These are phyloP conservation scores for Coffea humblotiana DNA, from an alignment of 305 asterid species.

Conservation along the genomic window DNA sequence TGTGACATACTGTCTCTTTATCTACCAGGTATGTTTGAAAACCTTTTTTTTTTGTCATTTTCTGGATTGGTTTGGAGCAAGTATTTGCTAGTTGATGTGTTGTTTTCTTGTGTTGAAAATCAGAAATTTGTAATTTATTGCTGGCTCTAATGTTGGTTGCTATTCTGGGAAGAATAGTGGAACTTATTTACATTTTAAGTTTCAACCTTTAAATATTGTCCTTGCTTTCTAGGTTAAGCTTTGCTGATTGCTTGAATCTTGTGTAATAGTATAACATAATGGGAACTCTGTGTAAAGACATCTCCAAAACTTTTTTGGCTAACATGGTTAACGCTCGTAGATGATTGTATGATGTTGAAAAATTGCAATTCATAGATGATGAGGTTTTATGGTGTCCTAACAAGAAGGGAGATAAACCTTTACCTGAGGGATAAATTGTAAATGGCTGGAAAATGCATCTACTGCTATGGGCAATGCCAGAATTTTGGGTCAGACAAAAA, in stretches of 20 bases:
- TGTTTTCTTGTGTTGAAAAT: background rate
- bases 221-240: background rate
- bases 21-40: background rate
- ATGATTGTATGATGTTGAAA: background rate
- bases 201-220: background rate
- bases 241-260: background rate
- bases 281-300: background rate
- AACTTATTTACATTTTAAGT: background rate
- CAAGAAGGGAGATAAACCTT: background rate
- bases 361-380: background rate
- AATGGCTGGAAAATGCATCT: background rate
- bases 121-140: background rate
- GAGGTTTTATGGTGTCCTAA: background rate
- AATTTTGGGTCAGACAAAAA: background rate
- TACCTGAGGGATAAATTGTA: background rate
- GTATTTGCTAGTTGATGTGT: background rate
- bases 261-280: background rate
- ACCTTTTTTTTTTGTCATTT: background rate
- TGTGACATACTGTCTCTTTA: background rate
- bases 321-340: background rate
- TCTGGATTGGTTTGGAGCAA: background rate
- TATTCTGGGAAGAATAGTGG: background rate
- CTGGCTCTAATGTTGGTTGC: background rate
- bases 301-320: background rate
- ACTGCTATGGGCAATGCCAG: background rate